These are phyloP conservation scores for Monascus ruber DNA, from an alignment of 2,329 filamentous ascomycete genomes.

Conservation along the genomic window DNA sequence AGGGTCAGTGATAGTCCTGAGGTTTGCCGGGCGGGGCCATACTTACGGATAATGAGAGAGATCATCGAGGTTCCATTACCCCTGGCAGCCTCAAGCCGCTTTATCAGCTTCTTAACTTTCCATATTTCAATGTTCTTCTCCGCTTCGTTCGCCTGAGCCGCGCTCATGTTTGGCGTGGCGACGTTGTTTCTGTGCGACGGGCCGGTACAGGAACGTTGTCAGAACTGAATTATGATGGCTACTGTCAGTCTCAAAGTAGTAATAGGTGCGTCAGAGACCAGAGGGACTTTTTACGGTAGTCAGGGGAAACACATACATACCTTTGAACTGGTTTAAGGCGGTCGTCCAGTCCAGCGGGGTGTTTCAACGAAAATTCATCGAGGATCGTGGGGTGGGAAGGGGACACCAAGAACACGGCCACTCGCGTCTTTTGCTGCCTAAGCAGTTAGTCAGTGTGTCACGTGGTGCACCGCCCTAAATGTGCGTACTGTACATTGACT, in stretches of 20 bases:
- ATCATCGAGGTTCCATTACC: slow-evolving; percentile 99
- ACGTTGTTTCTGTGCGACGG: slow-evolving; percentile 14
- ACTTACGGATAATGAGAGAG: slow-evolving; percentile 92
- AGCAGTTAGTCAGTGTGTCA: background rate
- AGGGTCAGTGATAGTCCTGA: slow-evolving; percentile 6
- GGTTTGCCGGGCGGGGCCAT: background rate
- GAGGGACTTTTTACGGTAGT: no score
- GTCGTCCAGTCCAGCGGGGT: slow-evolving; percentile 18
- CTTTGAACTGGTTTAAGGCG: slow-evolving; percentile 11
- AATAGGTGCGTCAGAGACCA: no score
- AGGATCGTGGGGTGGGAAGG: slow-evolving; percentile 23
- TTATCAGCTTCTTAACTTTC: slow-evolving; percentile 99
- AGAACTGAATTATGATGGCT: no score
- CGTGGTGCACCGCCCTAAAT: no score
- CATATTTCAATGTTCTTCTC: slow-evolving; percentile 88
- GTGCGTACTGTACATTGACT: no score
- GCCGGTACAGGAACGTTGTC: slow-evolving; percentile 1
- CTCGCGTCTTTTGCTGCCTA: slow-evolving; percentile 1
- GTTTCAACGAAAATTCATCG: slow-evolving; percentile 23
- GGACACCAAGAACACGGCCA: slow-evolving; percentile 3
- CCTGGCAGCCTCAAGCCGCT: slow-evolving; percentile 89
- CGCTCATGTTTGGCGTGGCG: slow-evolving; percentile 61
- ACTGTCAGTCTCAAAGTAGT: no score
- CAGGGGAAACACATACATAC: slow-evolving; percentile 7
- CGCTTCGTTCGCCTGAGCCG: slow-evolving; percentile 71